Evolutionary conservation across 2,329 filamentous ascomycete genomes (phyloP), one percentile per base, ranked within the genome.

Genomic region (Tolypocladium ovalisporum): DNA sequence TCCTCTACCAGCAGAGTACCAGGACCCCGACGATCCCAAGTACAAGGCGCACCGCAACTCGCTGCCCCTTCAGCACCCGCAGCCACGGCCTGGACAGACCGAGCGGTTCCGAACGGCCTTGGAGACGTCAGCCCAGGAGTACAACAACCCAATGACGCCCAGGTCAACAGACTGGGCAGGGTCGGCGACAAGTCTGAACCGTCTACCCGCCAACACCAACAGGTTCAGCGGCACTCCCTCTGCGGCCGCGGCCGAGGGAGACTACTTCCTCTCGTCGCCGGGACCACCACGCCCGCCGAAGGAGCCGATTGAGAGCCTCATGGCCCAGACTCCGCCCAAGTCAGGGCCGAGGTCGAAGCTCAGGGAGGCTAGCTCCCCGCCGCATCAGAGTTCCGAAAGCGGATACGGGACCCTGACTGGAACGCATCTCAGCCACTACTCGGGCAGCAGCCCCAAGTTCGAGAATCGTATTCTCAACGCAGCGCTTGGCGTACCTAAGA

Each of bases 41-140:
- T 92, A 92, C 71, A 86, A 88, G 70, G 88, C 87, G 57, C 87
- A 92, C 69, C 85, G 89, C 63, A 89, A 92, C 72, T 91, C 88
- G 32, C 70, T 92, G 57, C 90, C 90, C 65, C 75, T 93, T 42
- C 84, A 90, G 67, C 89, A 93, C 70, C 89, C 89, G 7, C 88
- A 92, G 68, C 89, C 89, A 10, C 79, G 87, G 34, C 84, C 82
- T 22, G 88, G 88, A 0, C 85, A 88, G 57, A 89, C 86, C 0
- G 83, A 87, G 67, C 84, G 86, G 32, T 89, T 90, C 71, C 85
- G 88, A 64, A 87, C 82, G 32, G 83, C 86, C 1, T 77, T 92
- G 24, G 89, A 93, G 73, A 83, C 80, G 10, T 86, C 88, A 59
- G 89, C 88, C 3, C 81, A 87, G 56, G 81, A 85, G 57, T 91